These are phyloP conservation scores for Catunica adiposa DNA, from an alignment of 2,329 filamentous ascomycete genomes.

Conservation along the genomic window DNA sequence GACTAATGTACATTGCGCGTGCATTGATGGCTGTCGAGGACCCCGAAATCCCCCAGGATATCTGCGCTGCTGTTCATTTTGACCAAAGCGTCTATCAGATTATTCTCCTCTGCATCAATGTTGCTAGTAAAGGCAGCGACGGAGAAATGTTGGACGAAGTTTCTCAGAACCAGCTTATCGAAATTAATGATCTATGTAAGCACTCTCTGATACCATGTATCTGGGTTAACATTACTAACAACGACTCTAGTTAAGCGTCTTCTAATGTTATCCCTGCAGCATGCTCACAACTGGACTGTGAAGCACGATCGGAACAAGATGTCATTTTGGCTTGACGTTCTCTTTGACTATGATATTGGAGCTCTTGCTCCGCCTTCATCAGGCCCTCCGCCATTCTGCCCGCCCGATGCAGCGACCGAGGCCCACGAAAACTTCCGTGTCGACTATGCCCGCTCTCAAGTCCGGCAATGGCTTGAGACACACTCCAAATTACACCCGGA, in stretches of 20 bases:
- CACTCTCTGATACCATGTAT: not conserved
- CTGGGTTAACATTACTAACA: not conserved
- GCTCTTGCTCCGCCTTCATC: conserved; percentile 23
- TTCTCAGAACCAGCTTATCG: conserved; percentile 39
- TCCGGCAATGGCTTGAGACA: conserved; percentile 45
- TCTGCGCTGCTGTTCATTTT: conserved; percentile 47
- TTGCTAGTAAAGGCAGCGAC: conserved; percentile 51
- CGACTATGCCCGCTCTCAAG: conserved; percentile 41
- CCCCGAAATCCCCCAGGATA: conserved; percentile 47
- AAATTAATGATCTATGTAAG: conserved; percentile 49
- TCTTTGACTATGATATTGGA: conserved; percentile 41
- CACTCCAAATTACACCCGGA: conserved; percentile 42
- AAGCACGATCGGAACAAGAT: conserved; percentile 55
- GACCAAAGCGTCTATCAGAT: conserved; percentile 51
- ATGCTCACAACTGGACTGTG: conserved; percentile 53
- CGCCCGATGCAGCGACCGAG: not conserved
- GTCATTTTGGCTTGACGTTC: conserved; percentile 49
- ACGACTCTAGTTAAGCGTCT: conserved; percentile 41
- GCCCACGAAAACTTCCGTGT: conserved; percentile 25
- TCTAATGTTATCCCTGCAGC: conserved; percentile 47
- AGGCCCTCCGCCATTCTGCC: conserved; percentile 1
- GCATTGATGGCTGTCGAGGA: conserved; percentile 49
- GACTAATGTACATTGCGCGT: conserved; percentile 48
- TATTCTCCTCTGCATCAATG: conserved; percentile 48
- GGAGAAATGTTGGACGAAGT: conserved; percentile 44